Base-by-base conservation (phyloP, 2,329 filamentous ascomycete genomes). In the Exophiala phaeomuriformis region DNA sequence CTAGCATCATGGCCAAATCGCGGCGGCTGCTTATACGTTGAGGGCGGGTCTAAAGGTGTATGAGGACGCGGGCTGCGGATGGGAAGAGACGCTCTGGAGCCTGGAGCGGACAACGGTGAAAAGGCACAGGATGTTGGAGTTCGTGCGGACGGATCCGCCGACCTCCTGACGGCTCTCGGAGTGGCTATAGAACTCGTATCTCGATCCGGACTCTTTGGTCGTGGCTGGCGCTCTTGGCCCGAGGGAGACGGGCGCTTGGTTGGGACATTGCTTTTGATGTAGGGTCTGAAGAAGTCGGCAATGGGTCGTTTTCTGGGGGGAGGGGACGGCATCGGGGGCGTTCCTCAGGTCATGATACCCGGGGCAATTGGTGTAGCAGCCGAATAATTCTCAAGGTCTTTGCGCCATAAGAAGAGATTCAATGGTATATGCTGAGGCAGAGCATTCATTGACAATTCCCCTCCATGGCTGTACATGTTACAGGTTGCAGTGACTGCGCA, bases 221-320 rank as follows among this genome's bases (percentile, higher is more conserved):
- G 12, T 51, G 52, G 10, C 40, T 19, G 19, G 19, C 19, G 19
- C 19, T 48, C 40, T 28, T 49, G 45, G 53, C 46, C 45, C 27
- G 56, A 57, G 5, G 62, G 52, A 8, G 61, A 56, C 1, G 61
- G 51, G n/a, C 63, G 59, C 48, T 65, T 65, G 10, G 51, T 53
- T n/a, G 61, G 63, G 30, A 63, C 61, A 42, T 42, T 60, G 49
- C 53, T 56, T 49, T 64, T 65, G 30, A 63, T 51, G 47, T 68
- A 71, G 2, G 70, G 69, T 44, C 69, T 71, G 64, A 79, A 79
- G 59, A 74, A 79, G 49, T 74, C 71, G 6, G 56, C 47, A 12
- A 63, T 60, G 35, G 51, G 36, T 27, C 48, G 51, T 29, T 60
- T 56, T 39, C 53, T 52, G 30, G 37, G 43, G 5, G 43, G 54